Percentiles rank a stretch among this genome's conserved stretches.
Evolutionary conservation across 2,329 filamentous ascomycete genomes (phyloP).

Genomic region (Zarea fungicola): DNA sequence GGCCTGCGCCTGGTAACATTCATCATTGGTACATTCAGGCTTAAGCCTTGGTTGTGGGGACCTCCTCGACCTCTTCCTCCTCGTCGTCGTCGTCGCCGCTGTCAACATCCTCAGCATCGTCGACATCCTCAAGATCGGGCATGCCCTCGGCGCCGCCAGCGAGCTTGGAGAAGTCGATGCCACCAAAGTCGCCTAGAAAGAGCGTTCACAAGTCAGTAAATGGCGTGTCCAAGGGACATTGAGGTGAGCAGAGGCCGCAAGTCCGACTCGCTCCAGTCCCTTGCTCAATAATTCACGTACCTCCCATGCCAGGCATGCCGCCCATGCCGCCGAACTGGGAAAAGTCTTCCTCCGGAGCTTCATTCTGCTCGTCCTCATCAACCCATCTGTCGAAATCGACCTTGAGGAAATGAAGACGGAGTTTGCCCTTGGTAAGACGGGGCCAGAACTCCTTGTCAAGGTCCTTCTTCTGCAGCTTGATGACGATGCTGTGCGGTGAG

Average conservation of each 20-base stretch:
- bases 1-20: constrained; percentile 6
- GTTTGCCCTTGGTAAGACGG: constrained; percentile 80
- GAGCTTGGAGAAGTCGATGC: constrained; percentile 84
- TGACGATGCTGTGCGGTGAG: constrained; percentile 79
- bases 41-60: constrained; percentile 30
- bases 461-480: constrained; percentile 96
- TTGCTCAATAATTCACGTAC: constrained; percentile 24
- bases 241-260: neutral
- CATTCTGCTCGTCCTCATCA: constrained; percentile 97
- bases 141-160: constrained; percentile 50
- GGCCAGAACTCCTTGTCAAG: constrained; percentile 94
- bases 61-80: constrained; percentile 50
- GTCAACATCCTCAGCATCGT: constrained; percentile 43
- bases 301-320: constrained; percentile 58
- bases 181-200: constrained; percentile 59
- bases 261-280: neutral
- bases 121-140: constrained; percentile 39
- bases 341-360: constrained; percentile 75
- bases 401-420: constrained; percentile 94
- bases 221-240: too few species aligned
- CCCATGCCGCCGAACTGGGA: constrained; percentile 62
- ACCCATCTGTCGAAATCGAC: constrained; percentile 99
- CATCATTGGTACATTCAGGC: constrained; percentile 6
- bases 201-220: neutral
- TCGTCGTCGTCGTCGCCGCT: constrained; percentile 68